Conservation (phyloP, 495 filamentous ascomycete genomes). For the Cercophora scortea region DNA sequence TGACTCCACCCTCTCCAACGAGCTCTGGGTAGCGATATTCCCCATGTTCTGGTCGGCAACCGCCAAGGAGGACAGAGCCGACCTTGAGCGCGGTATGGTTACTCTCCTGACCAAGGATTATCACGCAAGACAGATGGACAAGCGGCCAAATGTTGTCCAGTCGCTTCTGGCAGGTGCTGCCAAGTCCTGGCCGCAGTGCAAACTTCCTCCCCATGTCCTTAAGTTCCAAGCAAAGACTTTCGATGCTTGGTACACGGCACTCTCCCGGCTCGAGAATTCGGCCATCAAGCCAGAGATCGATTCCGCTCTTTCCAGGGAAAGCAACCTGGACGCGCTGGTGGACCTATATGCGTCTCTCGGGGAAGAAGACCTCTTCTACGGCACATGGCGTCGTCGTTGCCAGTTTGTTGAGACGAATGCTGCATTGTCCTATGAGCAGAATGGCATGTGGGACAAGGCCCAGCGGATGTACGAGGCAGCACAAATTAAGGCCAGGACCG, state of each 20-base stretch:
- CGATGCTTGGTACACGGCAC: slow-evolving; percentile 90
- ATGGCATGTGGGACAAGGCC: slow-evolving; percentile 98
- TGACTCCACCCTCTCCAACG: slow-evolving; percentile 67
- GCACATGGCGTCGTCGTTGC: slow-evolving; percentile 90
- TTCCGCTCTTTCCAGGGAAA: slow-evolving; percentile 74
- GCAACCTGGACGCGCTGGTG: slow-evolving; percentile 86
- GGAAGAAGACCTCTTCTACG: slow-evolving; percentile 97
- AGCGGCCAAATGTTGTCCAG: slow-evolving; percentile 88
- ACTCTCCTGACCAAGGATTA: slow-evolving; percentile 86
- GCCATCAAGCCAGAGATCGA: slow-evolving; percentile 79
- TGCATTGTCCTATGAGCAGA: slow-evolving; percentile 94
- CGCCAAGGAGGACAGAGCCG: slow-evolving; percentile 78
- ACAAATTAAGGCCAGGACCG: slow-evolving; percentile 92
- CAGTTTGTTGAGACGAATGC: slow-evolving; percentile 96
- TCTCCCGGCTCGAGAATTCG: slow-evolving; percentile 74
- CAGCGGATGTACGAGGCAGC: slow-evolving; percentile 93
- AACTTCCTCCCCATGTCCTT: slow-evolving; percentile 89
- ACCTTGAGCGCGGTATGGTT: slow-evolving; percentile 84
- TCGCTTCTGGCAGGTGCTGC: slow-evolving; percentile 80
- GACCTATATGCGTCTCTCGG: slow-evolving; percentile 83
- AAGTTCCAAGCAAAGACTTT: slow-evolving; percentile 88
- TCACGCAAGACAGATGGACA: slow-evolving; percentile 87
- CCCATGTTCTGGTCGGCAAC: slow-evolving; percentile 88
- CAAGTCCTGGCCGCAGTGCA: slow-evolving; percentile 72
- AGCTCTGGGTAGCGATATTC: slow-evolving; percentile 86